Percentiles rank a stretch among this genome's conserved stretches.
Conservation (phyloP, 441 rosid genomes). For the Dalechampia spathulata region DNA sequence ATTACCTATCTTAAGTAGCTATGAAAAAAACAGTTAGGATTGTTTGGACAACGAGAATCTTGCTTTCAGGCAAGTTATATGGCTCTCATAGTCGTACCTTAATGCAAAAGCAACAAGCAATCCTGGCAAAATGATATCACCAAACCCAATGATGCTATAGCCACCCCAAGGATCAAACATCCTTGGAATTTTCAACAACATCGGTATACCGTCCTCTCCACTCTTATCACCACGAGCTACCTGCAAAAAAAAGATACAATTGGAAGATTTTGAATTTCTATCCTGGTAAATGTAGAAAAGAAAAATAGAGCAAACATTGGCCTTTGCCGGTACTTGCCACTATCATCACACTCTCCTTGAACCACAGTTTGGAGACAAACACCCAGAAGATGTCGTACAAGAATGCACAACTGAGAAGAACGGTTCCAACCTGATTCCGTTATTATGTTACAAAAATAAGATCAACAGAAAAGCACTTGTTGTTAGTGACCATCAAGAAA, state of each 20-base stretch:
- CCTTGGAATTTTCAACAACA: conserved; percentile 71
- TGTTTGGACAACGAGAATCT: no score
- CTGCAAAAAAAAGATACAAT: conserved; percentile 23
- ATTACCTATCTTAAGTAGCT: no score
- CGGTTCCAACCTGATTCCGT: conserved; percentile 73
- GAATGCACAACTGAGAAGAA: conserved; percentile 88
- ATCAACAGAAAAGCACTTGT: not conserved
- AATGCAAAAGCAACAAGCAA: conserved; percentile 63
- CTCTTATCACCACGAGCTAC: conserved; percentile 82
- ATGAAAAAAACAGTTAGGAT: no score
- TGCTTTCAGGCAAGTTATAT: conserved; percentile 6
- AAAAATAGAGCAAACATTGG: not conserved
- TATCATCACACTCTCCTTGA: conserved; percentile 94
- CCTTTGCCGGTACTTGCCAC: conserved; percentile 49
- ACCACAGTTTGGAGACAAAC: conserved; percentile 68
- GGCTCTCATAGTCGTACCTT: conserved; percentile 30
- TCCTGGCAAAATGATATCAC: conserved; percentile 78
- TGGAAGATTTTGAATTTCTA: not conserved
- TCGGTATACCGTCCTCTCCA: conserved; percentile 86
- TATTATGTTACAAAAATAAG: conserved; percentile 3
- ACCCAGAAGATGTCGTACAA: conserved; percentile 96
- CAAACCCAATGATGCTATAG: conserved; percentile 79
- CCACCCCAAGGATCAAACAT: conserved; percentile 95
- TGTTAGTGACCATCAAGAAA: conserved; percentile 6
- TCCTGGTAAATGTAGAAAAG: not conserved